Evolutionary conservation across 148 eudicot genomes (phyloP), one percentile per base, ranked within the genome.

Genomic region (Rhododendron simsii): DNA sequence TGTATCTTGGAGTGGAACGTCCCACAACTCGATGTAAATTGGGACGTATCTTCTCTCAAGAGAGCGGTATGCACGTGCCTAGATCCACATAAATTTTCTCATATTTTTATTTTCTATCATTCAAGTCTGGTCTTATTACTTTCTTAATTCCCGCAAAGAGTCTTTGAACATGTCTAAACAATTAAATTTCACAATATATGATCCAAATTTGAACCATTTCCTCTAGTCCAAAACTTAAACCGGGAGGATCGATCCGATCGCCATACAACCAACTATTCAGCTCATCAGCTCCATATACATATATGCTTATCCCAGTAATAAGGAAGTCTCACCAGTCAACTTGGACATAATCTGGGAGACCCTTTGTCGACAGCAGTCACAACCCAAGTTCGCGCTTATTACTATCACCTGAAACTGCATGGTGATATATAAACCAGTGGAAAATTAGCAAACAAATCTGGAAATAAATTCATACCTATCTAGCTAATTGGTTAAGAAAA

Each of bases 361-460:
- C 86, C 88, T 85, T 26, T 86, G 83, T n/a, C 91, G 86, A 74
- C 95, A 91, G n/a, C 86, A 85, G 75, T 81, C 59, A 16, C 95
- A 92, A 81, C 93, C 83, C 89, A 91, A 84, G 78, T 88, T 90
- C 83, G 90, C 93, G 78, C 74, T 89, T 89, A 93, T 81, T 50
- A 93, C 93, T 33, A 93, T 74, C 59, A 93, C 93, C 88, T 93
- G 95, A 87, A 91, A 90, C 95, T 93, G 57, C 51, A 48, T 41
- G 88, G 74, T 55, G 16, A 37, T 37, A 37, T 41, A 41, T 41
- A 41, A 73, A 9, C 13, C 47, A 71, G 15, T 37, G 3, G 23
- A 30, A 26, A 65, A 41, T 45, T 37, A 78, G n/a, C 1, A 7
- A 47, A 15, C 10, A 33, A 55, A 55, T 41, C 8, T 16, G 44